Evolutionary conservation across 495 filamentous ascomycete genomes (phyloP).

Genomic region (Penicillium angulare): DNA sequence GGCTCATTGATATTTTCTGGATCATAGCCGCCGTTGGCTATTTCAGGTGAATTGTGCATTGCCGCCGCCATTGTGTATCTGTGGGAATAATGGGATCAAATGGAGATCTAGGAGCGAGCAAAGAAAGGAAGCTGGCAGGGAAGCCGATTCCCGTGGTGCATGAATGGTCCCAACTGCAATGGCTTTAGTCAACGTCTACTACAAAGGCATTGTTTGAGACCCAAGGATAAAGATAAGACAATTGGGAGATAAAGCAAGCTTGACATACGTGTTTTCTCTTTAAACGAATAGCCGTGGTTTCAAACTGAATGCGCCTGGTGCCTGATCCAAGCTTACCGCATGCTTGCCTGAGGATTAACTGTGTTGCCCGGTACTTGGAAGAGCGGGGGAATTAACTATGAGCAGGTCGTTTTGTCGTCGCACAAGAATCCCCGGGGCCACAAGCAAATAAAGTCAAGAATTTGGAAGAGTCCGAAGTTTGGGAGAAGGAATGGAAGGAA

Average conservation of each 20-base stretch:
- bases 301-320: conserved; percentile 23
- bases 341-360: conserved; percentile 12
- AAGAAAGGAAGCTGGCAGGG: background rate
- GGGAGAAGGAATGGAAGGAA: conserved; percentile 12
- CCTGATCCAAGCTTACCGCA: conserved; percentile 21
- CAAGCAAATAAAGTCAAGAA: background rate
- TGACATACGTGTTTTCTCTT: conserved; percentile 4
- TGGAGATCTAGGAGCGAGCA: background rate
- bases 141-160: background rate
- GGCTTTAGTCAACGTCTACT: conserved; percentile 1
- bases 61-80: conserved; percentile 14
- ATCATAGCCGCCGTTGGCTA: conserved; percentile 17
- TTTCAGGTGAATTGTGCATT: conserved; percentile 22
- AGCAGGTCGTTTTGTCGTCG: conserved; percentile 13
- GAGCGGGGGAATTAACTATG: conserved; percentile 7
- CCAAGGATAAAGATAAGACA: background rate
- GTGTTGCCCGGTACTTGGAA: conserved; percentile 3
- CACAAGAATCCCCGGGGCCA: conserved; percentile 1
- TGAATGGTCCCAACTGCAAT: conserved; percentile 7
- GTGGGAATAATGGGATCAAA: background rate
- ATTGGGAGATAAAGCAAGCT: background rate
- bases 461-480: background rate
- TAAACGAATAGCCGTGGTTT: background rate
- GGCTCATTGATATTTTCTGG: conserved; percentile 7
- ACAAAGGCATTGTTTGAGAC: conserved; percentile 5